These are phyloP conservation scores for Phytopythium chamaehyphon DNA, from an alignment of 352 stramenopile genomes.

Conservation along the genomic window DNA sequence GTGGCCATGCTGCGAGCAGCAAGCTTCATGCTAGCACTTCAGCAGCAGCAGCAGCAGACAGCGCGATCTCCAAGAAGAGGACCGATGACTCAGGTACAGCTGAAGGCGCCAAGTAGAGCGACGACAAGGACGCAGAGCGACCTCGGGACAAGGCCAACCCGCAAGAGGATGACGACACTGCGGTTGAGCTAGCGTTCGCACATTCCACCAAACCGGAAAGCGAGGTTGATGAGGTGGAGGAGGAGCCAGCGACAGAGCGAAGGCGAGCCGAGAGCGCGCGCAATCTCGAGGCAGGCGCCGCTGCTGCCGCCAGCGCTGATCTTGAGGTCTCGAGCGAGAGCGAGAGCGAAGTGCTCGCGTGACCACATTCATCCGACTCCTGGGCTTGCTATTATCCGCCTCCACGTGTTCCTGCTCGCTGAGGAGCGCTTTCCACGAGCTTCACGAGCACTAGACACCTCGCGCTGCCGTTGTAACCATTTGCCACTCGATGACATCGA, in stretches of 20 bases:
- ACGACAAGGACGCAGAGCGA: not conserved
- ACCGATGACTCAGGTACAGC: conserved; percentile 10
- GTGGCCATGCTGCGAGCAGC: conserved; percentile 8
- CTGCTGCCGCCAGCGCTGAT: no score
- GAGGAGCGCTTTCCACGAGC: no score
- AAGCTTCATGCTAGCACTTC: no score
- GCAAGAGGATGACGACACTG: conserved; percentile 16
- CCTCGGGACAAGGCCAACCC: conserved; percentile 15
- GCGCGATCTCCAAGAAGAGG: conserved; percentile 2
- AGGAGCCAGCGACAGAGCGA: not conserved
- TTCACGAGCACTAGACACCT: no score
- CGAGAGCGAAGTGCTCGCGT: no score
- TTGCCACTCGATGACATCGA: no score
- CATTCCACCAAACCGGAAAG: not conserved
- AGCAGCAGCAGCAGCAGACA: conserved; percentile 3
- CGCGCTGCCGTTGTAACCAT: no score
- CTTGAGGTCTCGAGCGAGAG: no score
- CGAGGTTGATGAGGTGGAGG: conserved; percentile 8
- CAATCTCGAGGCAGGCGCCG: not conserved
- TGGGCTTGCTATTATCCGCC: no score
- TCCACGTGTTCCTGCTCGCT: no score
- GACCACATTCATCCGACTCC: no score
- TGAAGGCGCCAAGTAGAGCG: not conserved
- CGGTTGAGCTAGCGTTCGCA: no score
- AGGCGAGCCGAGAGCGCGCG: not conserved